Base-by-base conservation (phyloP, 305 asterid genomes). In the Solanum hybrid region DNA sequence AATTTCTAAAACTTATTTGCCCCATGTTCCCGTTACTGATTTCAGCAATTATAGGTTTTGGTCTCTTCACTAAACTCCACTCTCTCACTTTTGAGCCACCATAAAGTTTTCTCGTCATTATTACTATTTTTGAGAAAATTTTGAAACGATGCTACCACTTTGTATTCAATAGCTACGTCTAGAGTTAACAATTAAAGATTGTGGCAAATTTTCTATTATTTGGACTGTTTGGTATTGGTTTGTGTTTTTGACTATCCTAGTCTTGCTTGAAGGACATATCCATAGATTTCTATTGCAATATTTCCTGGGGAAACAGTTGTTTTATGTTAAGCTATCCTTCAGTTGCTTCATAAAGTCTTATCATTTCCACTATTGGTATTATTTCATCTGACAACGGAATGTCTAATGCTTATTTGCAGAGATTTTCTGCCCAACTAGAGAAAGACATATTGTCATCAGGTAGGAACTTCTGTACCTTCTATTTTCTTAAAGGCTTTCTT, bases 371-470 rank as follows among this genome's bases (percentile, higher is more conserved):
- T 12, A 11, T 46, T 82, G 56, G 40, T 29, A 17, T 56, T 85
- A 10, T 51, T 56, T 85, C 29, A 85, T 85, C 87, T 88, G 79
- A 88, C 36, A 56, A 78, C 24, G 80, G 85, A 42, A 88, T 87
- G 29, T 85, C 37, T 87, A 82, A 90, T 88, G 71, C 89, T 90
- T 37, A 27, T 38, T 91, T 93, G 56, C 96, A 97, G 98, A 94
- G 91, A 91, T 97, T 95, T 93, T 94, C 98, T 84, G 99, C 95
- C 89, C 98, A 96, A 94, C 95, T 96, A 88, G 99, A 97, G 93
- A 97, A 93, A 89, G 99, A 97, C 86, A 95, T 95, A 91, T 94
- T 97, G 93, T 94, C 95, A 78, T 97, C 99, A 89, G 99, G 99
- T 97, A 95, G 91, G 73, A 91, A 91, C 46, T 84, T 78, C 90